Percentiles rank a stretch among this genome's conserved stretches.
Conservation (phyloP, 805 yeast species). For the Pichia eremophila region DNA sequence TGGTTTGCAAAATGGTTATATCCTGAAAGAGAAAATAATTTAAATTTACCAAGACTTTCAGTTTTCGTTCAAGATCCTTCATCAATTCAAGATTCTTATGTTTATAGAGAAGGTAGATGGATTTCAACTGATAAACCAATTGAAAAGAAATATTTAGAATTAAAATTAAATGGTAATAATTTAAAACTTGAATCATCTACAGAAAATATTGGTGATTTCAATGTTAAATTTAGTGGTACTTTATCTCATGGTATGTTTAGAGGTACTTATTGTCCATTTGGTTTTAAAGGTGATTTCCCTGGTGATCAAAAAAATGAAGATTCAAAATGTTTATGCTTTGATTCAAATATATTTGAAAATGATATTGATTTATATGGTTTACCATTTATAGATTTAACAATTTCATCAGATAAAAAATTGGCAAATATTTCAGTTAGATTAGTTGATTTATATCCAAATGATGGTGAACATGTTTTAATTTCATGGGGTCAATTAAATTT, state of each 20-base stretch:
- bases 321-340: slow-evolving; percentile 30
- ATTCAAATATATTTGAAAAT: slow-evolving; percentile 20
- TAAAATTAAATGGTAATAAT: slow-evolving; percentile 8
- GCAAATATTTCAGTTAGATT: slow-evolving; percentile 34
- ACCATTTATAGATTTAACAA: slow-evolving; percentile 25
- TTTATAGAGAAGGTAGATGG: slow-evolving; percentile 33
- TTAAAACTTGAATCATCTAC: slow-evolving; percentile 3
- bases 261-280: slow-evolving; percentile 40
- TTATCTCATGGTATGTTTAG: slow-evolving; percentile 35
- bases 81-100: slow-evolving; percentile 29
- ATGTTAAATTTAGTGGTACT: slow-evolving; percentile 22
- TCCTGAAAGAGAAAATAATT: slow-evolving; percentile 18
- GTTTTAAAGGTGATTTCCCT: slow-evolving; percentile 38
- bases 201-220: slow-evolving; percentile 4
- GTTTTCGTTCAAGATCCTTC: slow-evolving; percentile 37
- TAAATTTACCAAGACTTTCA: slow-evolving; percentile 28
- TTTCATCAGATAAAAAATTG: slow-evolving; percentile 29
- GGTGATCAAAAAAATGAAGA: slow-evolving; percentile 36
- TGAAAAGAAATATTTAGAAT: slow-evolving; percentile 12
- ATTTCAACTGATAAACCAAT: slow-evolving; percentile 20
- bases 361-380: slow-evolving; percentile 29
- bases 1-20: slow-evolving; percentile 34
- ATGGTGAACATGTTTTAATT: slow-evolving; percentile 30
- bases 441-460: slow-evolving; percentile 31
- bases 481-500: slow-evolving; percentile 39